These are phyloP conservation scores for Eruca vesicaria DNA, from an alignment of 441 rosid genomes.

Conservation along the genomic window DNA sequence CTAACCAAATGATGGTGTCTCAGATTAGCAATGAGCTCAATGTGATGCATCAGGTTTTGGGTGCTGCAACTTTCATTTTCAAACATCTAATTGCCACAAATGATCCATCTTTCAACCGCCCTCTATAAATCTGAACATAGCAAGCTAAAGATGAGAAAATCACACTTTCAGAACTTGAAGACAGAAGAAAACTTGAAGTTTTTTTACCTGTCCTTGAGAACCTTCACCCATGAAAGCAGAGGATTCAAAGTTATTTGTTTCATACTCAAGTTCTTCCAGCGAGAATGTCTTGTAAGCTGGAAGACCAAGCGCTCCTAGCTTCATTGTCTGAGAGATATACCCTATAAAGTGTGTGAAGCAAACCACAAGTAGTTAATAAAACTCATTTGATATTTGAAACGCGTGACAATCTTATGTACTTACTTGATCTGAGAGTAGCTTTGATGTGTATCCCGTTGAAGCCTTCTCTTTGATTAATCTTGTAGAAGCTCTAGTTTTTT, in stretches of 20 bases:
- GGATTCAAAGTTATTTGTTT: slow-evolving; percentile 76
- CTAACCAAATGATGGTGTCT: slow-evolving; percentile 52
- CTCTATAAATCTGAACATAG: slow-evolving; percentile 71
- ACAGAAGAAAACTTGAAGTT: neutral
- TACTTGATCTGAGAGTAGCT: slow-evolving; percentile 85
- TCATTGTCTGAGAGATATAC: slow-evolving; percentile 86
- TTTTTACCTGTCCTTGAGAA: slow-evolving; percentile 78
- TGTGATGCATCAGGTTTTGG: slow-evolving; percentile 75
- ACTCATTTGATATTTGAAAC: slow-evolving; percentile 21
- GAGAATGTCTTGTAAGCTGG: slow-evolving; percentile 85
- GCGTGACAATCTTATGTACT: too few species aligned
- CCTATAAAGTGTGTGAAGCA: slow-evolving; percentile 46
- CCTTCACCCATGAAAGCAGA: slow-evolving; percentile 94
- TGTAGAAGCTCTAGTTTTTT: slow-evolving; percentile 41
- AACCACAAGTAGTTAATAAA: neutral
- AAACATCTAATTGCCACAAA: slow-evolving; percentile 40
- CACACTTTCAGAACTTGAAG: neutral
- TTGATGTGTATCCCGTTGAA: slow-evolving; percentile 72
- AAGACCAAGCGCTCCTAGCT: slow-evolving; percentile 82
- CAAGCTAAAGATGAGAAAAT: neutral
- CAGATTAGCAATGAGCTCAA: slow-evolving; percentile 83
- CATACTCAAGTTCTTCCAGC: slow-evolving; percentile 82
- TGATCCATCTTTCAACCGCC: slow-evolving; percentile 75
- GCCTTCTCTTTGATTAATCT: slow-evolving; percentile 73
- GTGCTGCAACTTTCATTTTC: slow-evolving; percentile 56